Evolutionary conservation across 2,329 filamentous ascomycete genomes (phyloP).

Genomic region (Hypoxylon sp.): DNA sequence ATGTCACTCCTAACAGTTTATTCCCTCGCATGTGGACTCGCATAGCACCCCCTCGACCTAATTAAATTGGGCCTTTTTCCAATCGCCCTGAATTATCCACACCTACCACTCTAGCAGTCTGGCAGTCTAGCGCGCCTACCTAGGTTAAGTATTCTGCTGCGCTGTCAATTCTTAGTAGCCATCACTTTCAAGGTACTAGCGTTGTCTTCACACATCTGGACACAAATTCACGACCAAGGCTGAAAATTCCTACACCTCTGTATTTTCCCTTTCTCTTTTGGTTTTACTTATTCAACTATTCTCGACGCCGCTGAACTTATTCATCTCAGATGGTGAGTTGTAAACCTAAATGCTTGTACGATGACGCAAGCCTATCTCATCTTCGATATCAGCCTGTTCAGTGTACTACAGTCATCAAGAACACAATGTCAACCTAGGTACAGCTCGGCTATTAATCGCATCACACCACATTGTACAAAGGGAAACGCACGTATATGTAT

Average conservation of each 20-base stretch:
- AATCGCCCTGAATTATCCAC: conserved; percentile 33
- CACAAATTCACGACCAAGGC: conserved; percentile 16
- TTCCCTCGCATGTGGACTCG: conserved; percentile 30
- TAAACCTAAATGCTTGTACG: neutral
- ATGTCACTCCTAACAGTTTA: conserved; percentile 26
- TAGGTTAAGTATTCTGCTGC: conserved; percentile 10
- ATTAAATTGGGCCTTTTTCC: conserved; percentile 38
- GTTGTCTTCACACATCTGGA: too few relatives aligned
- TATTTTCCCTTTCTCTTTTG: conserved; percentile 3
- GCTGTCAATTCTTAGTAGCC: conserved; percentile 4
- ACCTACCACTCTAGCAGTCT: conserved; percentile 27
- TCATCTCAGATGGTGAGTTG: neutral
- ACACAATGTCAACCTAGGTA: neutral
- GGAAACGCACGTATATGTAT: neutral
- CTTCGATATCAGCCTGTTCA: neutral
- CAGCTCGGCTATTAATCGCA: neutral
- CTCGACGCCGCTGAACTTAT: conserved; percentile 1
- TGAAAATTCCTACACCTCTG: conserved; percentile 21
- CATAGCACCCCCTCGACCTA: conserved; percentile 38
- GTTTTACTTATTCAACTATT: neutral
- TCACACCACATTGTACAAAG: neutral
- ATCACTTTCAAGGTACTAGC: neutral
- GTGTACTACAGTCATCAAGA: neutral
- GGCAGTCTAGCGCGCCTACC: conserved; percentile 20
- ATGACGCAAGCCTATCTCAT: conserved; percentile 32